These are phyloP conservation scores for Dichomitus squalens DNA, from an alignment of 1,284 basidiomycete genomes.

Conservation along the genomic window DNA sequence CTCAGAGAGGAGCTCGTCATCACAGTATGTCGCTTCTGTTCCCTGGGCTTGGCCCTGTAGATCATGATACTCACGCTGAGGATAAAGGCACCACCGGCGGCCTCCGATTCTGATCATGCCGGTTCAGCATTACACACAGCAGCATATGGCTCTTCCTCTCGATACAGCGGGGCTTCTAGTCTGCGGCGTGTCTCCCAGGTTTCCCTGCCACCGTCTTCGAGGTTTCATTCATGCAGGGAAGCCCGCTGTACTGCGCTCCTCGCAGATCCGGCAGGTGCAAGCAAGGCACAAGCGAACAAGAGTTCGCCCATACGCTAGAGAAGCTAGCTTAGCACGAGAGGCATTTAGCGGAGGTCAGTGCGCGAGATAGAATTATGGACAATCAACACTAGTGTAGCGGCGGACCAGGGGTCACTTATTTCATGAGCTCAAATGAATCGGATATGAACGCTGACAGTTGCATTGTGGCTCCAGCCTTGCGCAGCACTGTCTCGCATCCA, in stretches of 20 bases:
- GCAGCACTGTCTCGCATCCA: neutral
- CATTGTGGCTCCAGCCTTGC: neutral
- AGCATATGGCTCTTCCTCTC: neutral
- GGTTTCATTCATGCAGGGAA: slow-evolving; percentile 26
- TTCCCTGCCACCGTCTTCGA: neutral
- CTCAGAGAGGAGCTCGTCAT: neutral
- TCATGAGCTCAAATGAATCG: neutral
- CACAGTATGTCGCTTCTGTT: slow-evolving; percentile 2
- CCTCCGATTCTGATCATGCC: neutral
- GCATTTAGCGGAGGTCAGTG: slow-evolving; percentile 11
- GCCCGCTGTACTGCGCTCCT: slow-evolving; percentile 33
- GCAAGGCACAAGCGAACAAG: slow-evolving; percentile 28
- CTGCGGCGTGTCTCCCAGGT: neutral
- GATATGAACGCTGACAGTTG: neutral
- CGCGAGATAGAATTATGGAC: neutral
- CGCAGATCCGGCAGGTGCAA: slow-evolving; percentile 28
- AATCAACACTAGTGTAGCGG: neutral
- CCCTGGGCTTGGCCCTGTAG: slow-evolving; percentile 2
- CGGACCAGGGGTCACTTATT: neutral
- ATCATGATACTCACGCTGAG: neutral
- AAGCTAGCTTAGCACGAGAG: slow-evolving; percentile 19
- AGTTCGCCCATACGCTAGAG: slow-evolving; percentile 28
- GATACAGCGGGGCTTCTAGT: slow-evolving; percentile 2
- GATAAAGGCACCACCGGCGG: neutral
- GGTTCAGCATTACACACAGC: neutral